Percentiles rank a stretch among this genome's conserved stretches.
Evolutionary conservation across 306 rosid genomes (phyloP).

Genomic region (Echinosophora koreensis): DNA sequence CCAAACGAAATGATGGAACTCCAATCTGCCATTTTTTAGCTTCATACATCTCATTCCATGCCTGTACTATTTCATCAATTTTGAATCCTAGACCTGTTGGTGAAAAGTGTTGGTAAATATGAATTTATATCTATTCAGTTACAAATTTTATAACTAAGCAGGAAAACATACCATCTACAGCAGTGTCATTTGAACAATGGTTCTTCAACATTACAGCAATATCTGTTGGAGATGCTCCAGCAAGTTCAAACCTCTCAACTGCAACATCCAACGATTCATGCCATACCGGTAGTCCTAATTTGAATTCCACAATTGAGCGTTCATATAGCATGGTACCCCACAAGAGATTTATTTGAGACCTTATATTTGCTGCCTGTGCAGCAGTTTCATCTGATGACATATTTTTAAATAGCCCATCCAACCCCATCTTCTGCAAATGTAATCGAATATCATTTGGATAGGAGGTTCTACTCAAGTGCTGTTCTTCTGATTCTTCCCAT

Average conservation of each 20-base stretch:
- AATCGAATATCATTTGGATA: slow-evolving; percentile 45
- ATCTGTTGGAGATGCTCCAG: slow-evolving; percentile 68
- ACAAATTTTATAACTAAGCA: background rate
- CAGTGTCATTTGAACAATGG: slow-evolving; percentile 60
- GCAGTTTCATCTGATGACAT: slow-evolving; percentile 55
- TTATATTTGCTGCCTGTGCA: slow-evolving; percentile 58
- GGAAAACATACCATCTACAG: slow-evolving; percentile 53
- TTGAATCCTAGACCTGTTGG: slow-evolving; percentile 62
- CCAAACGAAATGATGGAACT: slow-evolving; percentile 66
- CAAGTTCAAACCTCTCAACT: slow-evolving; percentile 64
- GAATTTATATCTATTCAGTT: background rate
- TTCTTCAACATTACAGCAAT: slow-evolving; percentile 68
- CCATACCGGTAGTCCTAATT: slow-evolving; percentile 63
- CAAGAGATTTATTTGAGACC: slow-evolving; percentile 64
- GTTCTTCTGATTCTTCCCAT: slow-evolving; percentile 63
- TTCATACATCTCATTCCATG: slow-evolving; percentile 73
- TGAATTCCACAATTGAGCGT: slow-evolving; percentile 69
- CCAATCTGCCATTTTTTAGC: slow-evolving; percentile 58
- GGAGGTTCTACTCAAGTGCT: slow-evolving; percentile 44
- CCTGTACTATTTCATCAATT: slow-evolving; percentile 66
- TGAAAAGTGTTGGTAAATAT: background rate
- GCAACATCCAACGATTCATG: slow-evolving; percentile 64
- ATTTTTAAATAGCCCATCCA: slow-evolving; percentile 51
- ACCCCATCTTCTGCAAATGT: slow-evolving; percentile 52
- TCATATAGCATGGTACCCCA: slow-evolving; percentile 78